A percentile compares a stretch with the other conserved stretches of the same genome.
Conservation (phyloP, 2,329 filamentous ascomycete species). For the Colletotrichum falcatum region DNA sequence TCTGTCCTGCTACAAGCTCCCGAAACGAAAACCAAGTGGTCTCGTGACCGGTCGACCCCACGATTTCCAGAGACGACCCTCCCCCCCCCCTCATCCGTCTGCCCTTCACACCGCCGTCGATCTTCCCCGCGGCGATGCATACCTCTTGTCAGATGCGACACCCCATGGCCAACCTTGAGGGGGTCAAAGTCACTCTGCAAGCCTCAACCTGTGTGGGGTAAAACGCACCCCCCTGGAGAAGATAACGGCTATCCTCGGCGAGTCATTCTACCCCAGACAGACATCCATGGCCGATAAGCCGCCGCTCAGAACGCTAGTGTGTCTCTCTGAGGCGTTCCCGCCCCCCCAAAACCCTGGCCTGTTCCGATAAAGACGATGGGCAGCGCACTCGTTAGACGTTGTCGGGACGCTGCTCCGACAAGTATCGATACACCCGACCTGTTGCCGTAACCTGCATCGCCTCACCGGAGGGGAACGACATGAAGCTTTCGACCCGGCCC, state of each 20-base stretch:
- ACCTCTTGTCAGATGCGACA: background rate
- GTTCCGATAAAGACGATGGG: conserved; percentile 29
- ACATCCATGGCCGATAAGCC: conserved; percentile 26
- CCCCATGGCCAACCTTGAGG: background rate
- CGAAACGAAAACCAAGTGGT: background rate
- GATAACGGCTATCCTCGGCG: conserved; percentile 21
- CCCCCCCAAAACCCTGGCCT: background rate
- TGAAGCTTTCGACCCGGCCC: conserved; percentile 18
- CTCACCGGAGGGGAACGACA: conserved; percentile 6
- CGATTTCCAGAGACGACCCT: background rate
- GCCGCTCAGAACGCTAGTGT: conserved; percentile 11
- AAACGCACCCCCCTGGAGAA: background rate
- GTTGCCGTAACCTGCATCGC: background rate
- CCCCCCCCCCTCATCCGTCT: too few species aligned
- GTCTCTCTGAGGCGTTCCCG: background rate
- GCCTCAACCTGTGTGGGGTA: conserved; percentile 1
- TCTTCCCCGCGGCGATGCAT: conserved; percentile 12
- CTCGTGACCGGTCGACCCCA: conserved; percentile 5
- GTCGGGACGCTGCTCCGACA: conserved; percentile 36
- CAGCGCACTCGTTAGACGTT: conserved; percentile 1
- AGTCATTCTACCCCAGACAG: conserved; percentile 26
- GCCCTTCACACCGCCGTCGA: background rate
- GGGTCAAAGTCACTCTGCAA: background rate
- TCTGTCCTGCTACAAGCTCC: background rate
- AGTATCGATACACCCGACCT: conserved; percentile 13